Percentiles rank a stretch among this genome's conserved stretches.
Evolutionary conservation across 345 rosid genomes (phyloP).

Genomic region (Brassica cretica): DNA sequence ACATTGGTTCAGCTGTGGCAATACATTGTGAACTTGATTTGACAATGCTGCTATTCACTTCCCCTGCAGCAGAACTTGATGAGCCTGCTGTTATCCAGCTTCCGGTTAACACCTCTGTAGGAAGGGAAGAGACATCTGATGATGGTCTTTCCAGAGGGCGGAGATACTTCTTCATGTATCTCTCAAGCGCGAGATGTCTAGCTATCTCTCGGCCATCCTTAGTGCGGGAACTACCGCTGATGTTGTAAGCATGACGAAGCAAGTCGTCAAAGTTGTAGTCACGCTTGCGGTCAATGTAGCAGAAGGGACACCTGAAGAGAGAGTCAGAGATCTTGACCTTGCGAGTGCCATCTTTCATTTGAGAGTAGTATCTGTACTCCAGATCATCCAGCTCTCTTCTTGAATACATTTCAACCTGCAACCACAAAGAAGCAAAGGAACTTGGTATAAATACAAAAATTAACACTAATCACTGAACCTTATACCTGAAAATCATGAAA

Average conservation of each 20-base stretch:
- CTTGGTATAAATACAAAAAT: neutral
- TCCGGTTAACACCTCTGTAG: neutral
- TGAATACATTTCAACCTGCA: conserved; percentile 37
- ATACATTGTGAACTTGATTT: neutral
- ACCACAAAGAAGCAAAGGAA: neutral
- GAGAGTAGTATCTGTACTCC: conserved; percentile 48
- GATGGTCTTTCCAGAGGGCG: conserved; percentile 19
- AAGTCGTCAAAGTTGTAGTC: conserved; percentile 44
- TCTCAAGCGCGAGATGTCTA: conserved; percentile 52
- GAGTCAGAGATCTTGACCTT: conserved; percentile 42
- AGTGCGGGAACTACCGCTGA: conserved; percentile 27
- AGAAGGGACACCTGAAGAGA: conserved; percentile 54
- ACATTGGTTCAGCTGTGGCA: conserved; percentile 9
- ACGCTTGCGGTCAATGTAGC: conserved; percentile 39
- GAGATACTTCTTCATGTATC: conserved; percentile 45
- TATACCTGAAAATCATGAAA: neutral
- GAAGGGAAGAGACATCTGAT: neutral
- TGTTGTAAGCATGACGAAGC: conserved; percentile 46
- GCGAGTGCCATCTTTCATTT: conserved; percentile 42
- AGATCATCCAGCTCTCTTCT: conserved; percentile 44
- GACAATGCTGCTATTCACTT: neutral
- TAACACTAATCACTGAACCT: neutral
- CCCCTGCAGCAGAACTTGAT: neutral
- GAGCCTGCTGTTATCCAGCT: neutral
- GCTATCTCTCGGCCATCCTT: conserved; percentile 42